Evolutionary conservation across 2,329 filamentous ascomycete species (phyloP).

Genomic region (Trichoderma sp.): DNA sequence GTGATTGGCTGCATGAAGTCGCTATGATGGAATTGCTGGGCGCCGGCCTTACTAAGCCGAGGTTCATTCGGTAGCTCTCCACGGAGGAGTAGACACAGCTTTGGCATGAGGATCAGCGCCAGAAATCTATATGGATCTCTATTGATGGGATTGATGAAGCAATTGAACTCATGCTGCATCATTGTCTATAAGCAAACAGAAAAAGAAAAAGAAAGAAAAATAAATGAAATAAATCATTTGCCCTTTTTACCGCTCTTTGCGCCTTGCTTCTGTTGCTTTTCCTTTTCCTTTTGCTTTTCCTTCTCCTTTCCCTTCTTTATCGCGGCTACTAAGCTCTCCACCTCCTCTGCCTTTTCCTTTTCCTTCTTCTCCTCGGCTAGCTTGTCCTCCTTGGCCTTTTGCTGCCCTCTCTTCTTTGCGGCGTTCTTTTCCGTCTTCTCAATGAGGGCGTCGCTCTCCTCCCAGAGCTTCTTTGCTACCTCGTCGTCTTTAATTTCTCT

Average conservation of each 20-base stretch:
- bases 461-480: slow-evolving; percentile 82
- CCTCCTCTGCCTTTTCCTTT: slow-evolving; percentile 33
- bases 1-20: slow-evolving; percentile 3
- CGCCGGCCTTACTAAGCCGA: slow-evolving; percentile 20
- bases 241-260: slow-evolving; percentile 16
- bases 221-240: neutral
- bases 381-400: slow-evolving; percentile 40
- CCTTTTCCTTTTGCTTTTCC: slow-evolving; percentile 20
- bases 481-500: slow-evolving; percentile 75
- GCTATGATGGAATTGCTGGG: slow-evolving; percentile 11
- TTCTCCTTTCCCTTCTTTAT: slow-evolving; percentile 21
- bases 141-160: neutral
- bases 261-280: slow-evolving; percentile 13
- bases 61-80: no score
- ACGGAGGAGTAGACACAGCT: neutral
- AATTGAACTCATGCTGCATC: neutral
- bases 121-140: neutral
- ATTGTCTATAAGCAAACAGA: neutral
- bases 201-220: neutral
- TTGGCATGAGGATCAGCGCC: neutral
- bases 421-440: slow-evolving; percentile 77
- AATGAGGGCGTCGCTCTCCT: slow-evolving; percentile 81
- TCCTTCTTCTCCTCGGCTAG: slow-evolving; percentile 40
- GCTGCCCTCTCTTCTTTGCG: slow-evolving; percentile 51
- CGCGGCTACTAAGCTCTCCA: slow-evolving; percentile 17